Conservation (phyloP, 73 alveolate genomes). For the Uronychia binucleata region DNA sequence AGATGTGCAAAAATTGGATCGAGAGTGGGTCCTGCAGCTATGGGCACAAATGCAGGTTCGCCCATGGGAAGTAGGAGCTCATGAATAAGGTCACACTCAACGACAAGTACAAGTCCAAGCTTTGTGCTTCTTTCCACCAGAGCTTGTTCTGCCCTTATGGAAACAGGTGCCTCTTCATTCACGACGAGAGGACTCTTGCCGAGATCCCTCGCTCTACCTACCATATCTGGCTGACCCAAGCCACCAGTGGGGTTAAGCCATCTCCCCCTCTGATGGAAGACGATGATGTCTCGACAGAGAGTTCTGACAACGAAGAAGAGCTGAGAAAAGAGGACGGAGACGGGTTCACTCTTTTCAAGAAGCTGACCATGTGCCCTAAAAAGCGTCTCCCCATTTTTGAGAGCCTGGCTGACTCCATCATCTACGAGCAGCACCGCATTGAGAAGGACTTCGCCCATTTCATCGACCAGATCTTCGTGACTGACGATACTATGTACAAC, state of each 20-base stretch:
- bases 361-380: background rate
- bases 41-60: constrained; percentile 88
- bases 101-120: constrained; percentile 76
- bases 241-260: background rate
- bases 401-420: background rate
- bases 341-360: background rate
- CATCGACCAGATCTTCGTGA: background rate
- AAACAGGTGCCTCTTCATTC: constrained; percentile 88
- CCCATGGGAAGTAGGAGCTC: constrained; percentile 87
- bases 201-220: constrained; percentile 68
- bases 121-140: constrained; percentile 77
- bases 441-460: background rate
- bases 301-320: background rate
- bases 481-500: background rate
- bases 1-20: constrained; percentile 90
- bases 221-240: constrained; percentile 25
- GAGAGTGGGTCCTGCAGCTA: constrained; percentile 80
- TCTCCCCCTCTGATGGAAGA: background rate
- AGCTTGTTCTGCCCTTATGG: constrained; percentile 92
- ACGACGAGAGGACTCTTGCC: constrained; percentile 82
- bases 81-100: constrained; percentile 59
- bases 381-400: background rate
- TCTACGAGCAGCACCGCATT: background rate
- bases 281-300: background rate
- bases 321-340: background rate